Evolutionary conservation across 129 eudicot genomes (phyloP).

Genomic region (Pittosporum tobira): DNA sequence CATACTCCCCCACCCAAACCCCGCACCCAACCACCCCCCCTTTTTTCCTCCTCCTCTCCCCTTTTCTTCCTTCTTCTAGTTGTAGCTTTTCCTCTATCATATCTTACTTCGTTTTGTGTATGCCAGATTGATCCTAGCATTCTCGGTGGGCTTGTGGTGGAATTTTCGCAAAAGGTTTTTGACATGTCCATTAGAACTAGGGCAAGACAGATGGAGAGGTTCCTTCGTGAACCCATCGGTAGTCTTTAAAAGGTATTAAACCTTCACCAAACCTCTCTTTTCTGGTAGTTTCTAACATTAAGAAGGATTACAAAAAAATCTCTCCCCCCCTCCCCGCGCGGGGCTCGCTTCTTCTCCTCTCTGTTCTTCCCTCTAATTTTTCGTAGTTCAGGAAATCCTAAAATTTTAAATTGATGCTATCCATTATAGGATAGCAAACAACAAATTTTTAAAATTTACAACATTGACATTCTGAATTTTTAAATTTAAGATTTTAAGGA

Average conservation of each 20-base stretch:
- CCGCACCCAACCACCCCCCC: too few species aligned
- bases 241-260: slow-evolving; percentile 7
- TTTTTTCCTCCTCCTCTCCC: too few species aligned
- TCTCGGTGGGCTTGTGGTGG: slow-evolving; percentile 87
- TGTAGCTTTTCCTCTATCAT: background rate
- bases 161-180: slow-evolving; percentile 66
- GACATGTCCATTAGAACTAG: slow-evolving; percentile 84
- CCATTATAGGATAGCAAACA: too few species aligned
- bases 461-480: too few species aligned
- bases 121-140: slow-evolving; percentile 77
- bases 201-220: slow-evolving; percentile 89
- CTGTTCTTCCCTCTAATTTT: too few species aligned
- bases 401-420: too few species aligned
- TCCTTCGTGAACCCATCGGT: slow-evolving; percentile 68
- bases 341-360: too few species aligned
- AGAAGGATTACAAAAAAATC: too few species aligned
- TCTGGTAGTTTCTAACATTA: background rate
- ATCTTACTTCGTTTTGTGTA: slow-evolving; percentile 6
- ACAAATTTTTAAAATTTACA: too few species aligned
- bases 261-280: background rate
- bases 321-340: too few species aligned
- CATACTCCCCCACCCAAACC: too few species aligned
- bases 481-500: slow-evolving; percentile 8
- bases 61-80: background rate
- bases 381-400: too few species aligned